A percentile compares a stretch with the other conserved stretches of the same genome.
Evolutionary conservation across 257 asterid species (phyloP).

Genomic region (Fraxinus quadrangulata): DNA sequence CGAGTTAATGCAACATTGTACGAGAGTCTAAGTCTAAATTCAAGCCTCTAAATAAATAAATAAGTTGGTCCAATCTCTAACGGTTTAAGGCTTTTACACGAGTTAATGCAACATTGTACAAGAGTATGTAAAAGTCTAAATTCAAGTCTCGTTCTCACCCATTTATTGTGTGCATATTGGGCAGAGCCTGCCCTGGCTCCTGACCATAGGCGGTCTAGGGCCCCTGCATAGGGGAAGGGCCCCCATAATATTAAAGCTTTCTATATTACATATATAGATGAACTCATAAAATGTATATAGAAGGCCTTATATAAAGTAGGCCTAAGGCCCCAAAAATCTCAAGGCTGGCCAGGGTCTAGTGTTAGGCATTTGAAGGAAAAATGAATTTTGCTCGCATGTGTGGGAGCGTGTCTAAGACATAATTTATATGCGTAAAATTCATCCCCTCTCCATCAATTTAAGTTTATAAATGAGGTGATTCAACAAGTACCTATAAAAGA

Average conservation of each 20-base stretch:
- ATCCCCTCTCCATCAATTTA: neutral
- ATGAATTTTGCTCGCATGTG: neutral
- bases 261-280: too few relatives aligned
- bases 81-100: neutral
- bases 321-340: too few relatives aligned
- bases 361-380: neutral
- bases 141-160: neutral
- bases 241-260: too few relatives aligned
- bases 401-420: neutral
- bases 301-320: too few relatives aligned
- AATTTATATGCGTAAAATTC: neutral
- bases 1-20: neutral
- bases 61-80: neutral
- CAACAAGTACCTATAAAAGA: neutral
- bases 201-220: too few relatives aligned
- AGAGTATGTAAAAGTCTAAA: neutral
- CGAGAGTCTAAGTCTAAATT: neutral
- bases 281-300: too few relatives aligned
- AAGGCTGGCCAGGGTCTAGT: too few relatives aligned
- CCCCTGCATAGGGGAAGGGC: too few relatives aligned
- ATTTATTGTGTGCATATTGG: too few relatives aligned
- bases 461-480: neutral
- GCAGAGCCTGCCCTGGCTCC: neutral
- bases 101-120: neutral
- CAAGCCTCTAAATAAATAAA: neutral